A percentile compares a stretch with the other conserved stretches of the same genome.
These are phyloP conservation scores for Williopsis jadinii DNA, from an alignment of 1,139 yeast genomes.

Conservation along the genomic window DNA sequence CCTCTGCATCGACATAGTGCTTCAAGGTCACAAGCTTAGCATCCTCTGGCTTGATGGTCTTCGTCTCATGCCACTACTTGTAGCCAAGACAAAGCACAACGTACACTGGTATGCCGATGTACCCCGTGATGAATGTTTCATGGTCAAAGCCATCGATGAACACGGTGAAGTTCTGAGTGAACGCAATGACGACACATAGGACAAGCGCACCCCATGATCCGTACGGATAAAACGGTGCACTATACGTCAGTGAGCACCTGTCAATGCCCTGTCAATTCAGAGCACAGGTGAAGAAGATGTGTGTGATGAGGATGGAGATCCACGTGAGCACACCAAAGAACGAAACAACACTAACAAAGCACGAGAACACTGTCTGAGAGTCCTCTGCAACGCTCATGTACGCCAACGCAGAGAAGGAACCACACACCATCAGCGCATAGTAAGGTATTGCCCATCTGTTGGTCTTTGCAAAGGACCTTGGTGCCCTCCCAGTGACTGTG, in stretches of 20 bases:
- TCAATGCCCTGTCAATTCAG: constrained; percentile 57
- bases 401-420: constrained; percentile 47
- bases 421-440: constrained; percentile 37
- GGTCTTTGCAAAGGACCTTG: constrained; percentile 48
- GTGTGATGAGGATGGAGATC: constrained; percentile 57
- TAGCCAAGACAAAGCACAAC: constrained; percentile 48
- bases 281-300: constrained; percentile 58
- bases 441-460: constrained; percentile 63
- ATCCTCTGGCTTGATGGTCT: constrained; percentile 44
- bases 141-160: constrained; percentile 51
- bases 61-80: constrained; percentile 49
- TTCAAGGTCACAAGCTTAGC: constrained; percentile 59
- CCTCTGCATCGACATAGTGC: constrained; percentile 65
- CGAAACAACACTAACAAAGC: constrained; percentile 66
- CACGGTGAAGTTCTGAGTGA: constrained; percentile 70
- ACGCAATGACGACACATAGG: constrained; percentile 49
- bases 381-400: constrained; percentile 53
- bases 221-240: constrained; percentile 61
- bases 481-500: constrained; percentile 58
- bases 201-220: constrained; percentile 52
- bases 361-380: constrained; percentile 50
- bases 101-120: constrained; percentile 69
- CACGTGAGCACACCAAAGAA: constrained; percentile 67
- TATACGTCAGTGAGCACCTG: constrained; percentile 42
- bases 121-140: constrained; percentile 66